Percentiles rank a stretch among this genome's conserved stretches.
These are phyloP conservation scores for Thamnidium elegans DNA, from an alignment of 192 early-diverging fungal genomes.

Conservation along the genomic window DNA sequence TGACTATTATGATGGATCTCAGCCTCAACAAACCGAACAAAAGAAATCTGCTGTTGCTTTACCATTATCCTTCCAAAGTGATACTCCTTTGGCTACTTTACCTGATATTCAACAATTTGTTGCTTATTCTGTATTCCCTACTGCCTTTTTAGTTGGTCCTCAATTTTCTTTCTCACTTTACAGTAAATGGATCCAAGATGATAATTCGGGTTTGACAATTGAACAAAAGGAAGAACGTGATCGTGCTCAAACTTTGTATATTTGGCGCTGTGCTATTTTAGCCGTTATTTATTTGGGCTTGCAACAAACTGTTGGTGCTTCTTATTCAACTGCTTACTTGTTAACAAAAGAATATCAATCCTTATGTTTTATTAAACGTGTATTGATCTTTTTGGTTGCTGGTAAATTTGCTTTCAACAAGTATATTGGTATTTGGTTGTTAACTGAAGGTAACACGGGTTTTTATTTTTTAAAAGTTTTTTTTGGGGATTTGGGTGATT, in stretches of 20 bases:
- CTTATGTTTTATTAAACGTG: slow-evolving; percentile 30
- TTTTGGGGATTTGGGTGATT: not conserved
- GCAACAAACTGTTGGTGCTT: slow-evolving; percentile 42
- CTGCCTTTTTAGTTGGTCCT: slow-evolving; percentile 58
- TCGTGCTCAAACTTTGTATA: slow-evolving; percentile 34
- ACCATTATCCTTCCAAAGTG: slow-evolving; percentile 46
- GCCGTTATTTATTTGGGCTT: slow-evolving; percentile 44
- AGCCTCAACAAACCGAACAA: not conserved
- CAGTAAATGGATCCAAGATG: slow-evolving; percentile 12
- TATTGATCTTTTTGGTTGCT: slow-evolving; percentile 45
- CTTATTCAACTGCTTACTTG: slow-evolving; percentile 45
- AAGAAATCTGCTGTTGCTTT: not conserved
- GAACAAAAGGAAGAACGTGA: slow-evolving; percentile 20
- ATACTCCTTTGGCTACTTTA: slow-evolving; percentile 41
- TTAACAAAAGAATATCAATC: slow-evolving; percentile 41
- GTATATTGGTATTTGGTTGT: slow-evolving; percentile 63
- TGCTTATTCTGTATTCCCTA: slow-evolving; percentile 55
- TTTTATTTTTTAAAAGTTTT: slow-evolving; percentile 15
- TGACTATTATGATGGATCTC: slow-evolving; percentile 55
- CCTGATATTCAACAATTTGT: slow-evolving; percentile 46
- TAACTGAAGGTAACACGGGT: slow-evolving; percentile 46
- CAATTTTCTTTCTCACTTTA: slow-evolving; percentile 63
- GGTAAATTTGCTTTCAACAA: slow-evolving; percentile 55
- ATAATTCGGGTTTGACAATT: not conserved
- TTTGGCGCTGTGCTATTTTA: slow-evolving; percentile 36